These are phyloP conservation scores for Ampelomyces quisqualis DNA, from an alignment of 2,329 filamentous ascomycete genomes.

Conservation along the genomic window DNA sequence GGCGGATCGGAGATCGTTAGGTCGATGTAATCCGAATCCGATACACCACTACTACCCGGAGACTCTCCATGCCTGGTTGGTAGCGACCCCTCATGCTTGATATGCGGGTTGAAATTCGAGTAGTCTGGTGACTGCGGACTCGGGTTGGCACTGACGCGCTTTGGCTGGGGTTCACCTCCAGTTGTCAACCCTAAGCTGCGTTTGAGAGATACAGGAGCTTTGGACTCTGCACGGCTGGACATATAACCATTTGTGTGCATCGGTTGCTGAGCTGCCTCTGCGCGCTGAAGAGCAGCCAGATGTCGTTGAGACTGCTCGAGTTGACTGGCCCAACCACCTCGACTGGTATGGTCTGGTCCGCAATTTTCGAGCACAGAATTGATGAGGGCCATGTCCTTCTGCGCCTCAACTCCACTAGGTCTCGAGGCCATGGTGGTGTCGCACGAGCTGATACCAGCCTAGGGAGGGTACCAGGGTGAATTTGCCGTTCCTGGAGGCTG, in stretches of 20 bases:
- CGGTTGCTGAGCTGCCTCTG: neutral
- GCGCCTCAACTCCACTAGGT: no score
- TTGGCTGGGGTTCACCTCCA: neutral
- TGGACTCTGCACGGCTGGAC: neutral
- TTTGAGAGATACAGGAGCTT: neutral
- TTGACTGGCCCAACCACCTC: neutral
- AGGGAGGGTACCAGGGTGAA: no score
- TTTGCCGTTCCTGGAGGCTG: no score
- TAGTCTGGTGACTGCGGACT: neutral
- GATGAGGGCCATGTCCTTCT: no score
- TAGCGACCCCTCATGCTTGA: slow-evolving; percentile 4
- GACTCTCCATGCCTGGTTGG: neutral
- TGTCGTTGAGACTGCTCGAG: neutral
- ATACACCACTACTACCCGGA: neutral
- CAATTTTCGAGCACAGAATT: neutral
- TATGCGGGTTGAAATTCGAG: neutral
- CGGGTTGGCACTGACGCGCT: neutral
- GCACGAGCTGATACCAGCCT: no score
- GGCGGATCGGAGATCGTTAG: slow-evolving; percentile 29
- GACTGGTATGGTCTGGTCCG: neutral
- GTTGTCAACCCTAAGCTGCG: neutral
- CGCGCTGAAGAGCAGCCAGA: neutral
- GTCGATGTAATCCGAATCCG: slow-evolving; percentile 24
- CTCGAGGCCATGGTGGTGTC: neutral
- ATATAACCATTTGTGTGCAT: neutral